phyloP scores from a whole-genome alignment of 2,329 filamentous ascomycete species.

The Fusarium burgessii region DNA sequence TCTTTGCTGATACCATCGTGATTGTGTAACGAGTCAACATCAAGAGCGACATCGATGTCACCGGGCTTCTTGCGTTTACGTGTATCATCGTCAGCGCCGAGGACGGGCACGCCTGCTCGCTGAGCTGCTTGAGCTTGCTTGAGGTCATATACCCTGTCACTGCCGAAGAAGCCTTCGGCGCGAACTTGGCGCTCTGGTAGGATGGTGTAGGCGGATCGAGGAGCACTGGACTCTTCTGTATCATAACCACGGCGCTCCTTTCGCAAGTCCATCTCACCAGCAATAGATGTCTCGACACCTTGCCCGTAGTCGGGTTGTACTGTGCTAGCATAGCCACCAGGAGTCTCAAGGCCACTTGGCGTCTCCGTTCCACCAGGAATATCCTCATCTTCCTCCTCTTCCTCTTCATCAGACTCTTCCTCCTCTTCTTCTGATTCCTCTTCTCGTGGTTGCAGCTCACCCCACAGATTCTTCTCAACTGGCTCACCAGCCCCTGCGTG shows the following conservation, averaged over 20 bases:
- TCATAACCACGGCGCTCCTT: conserved; percentile 86
- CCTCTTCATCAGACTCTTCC: conserved; percentile 78
- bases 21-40: conserved; percentile 81
- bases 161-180: conserved; percentile 94
- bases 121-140: conserved; percentile 60
- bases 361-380: conserved; percentile 77
- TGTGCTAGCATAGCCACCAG: conserved; percentile 82
- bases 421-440: conserved; percentile 80
- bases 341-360: conserved; percentile 82
- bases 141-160: conserved; percentile 92
- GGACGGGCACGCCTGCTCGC: conserved; percentile 72
- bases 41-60: conserved; percentile 92
- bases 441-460: conserved; percentile 84
- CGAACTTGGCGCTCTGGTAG: conserved; percentile 88
- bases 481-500: conserved; percentile 72
- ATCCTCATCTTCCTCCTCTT: conserved; percentile 71
- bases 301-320: conserved; percentile 83
- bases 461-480: conserved; percentile 90
- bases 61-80: conserved; percentile 95
- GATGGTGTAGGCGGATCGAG: conserved; percentile 87
- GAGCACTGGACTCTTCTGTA: conserved; percentile 81
- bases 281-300: conserved; percentile 77
- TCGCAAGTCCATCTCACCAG: conserved; percentile 89
- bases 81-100: conserved; percentile 82
- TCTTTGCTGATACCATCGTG: conserved; percentile 87